Base-by-base conservation (phyloP, 2,329 filamentous ascomycete genomes). In the Amauroascus niger region DNA sequence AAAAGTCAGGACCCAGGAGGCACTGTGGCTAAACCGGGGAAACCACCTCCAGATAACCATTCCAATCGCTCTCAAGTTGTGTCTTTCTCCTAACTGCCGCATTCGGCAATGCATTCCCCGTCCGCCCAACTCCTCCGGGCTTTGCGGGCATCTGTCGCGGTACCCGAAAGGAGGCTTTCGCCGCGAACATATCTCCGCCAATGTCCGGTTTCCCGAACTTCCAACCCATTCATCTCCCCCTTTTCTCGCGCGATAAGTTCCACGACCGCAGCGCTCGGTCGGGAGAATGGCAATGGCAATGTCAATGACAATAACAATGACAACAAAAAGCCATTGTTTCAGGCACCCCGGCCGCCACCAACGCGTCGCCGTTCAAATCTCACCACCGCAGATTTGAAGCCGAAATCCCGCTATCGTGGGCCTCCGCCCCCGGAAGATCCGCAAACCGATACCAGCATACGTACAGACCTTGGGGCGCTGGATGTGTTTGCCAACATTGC, bases 401-500 rank as follows among this genome's bases (percentile, higher is more conserved):
- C 71, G 0, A 61, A 62, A 43, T 71, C 72, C 28, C 76, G 70
- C 62, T 79, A 84, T 64, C 80, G 82, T 52, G 82, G 81, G 11
- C 81, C 81, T 0, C 64, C 70, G n/a, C 80, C 77, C 40, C 68
- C 73, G 37, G 82, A 85, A 73, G 73, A 78, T 48, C 84, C 81
- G 1, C 80, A 80, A 61, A 84, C 83, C 1, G 47, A 53, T 8
- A 46, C 53, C 6, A 44, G 48, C 16, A 18, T 41, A 22, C 53
- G 52, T 20, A 58, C 59, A 1, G 84, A 93, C 70, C 88, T 97
- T 61, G 74, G 71, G 40, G 77, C 79, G 13, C 77, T 97, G 59
- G 83, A 98, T 67, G 84, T 98, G 6, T 77, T 97, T 3, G 83
- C 81, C 39, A 82, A 81, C 60, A 81, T 83, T 1, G 86, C 88